Evolutionary conservation across 164 flowering plant species (phyloP).

Genomic region (Houttuynia cordata): DNA sequence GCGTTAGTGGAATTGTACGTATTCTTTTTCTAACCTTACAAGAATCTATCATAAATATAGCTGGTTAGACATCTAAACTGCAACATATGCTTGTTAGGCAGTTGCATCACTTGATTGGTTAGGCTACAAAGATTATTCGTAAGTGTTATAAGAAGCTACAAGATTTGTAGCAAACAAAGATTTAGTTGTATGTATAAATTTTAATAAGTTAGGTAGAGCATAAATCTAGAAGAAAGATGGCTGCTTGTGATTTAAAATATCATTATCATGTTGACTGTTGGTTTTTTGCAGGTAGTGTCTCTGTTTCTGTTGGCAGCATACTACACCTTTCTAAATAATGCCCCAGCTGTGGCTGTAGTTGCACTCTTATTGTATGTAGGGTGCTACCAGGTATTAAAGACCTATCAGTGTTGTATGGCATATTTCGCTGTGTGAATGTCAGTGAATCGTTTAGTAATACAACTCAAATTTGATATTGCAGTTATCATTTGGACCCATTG

Average conservation of each 20-base stretch:
- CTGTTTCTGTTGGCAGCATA: constrained; percentile 82
- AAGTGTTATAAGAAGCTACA: no score
- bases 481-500: constrained; percentile 96
- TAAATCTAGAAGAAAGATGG: not conserved
- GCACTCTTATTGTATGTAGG: constrained; percentile 83
- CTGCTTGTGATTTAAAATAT: not conserved
- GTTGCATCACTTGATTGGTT: not conserved
- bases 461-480: constrained; percentile 19
- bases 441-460: not conserved
- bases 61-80: no score
- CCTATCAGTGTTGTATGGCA: not conserved
- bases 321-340: constrained; percentile 54
- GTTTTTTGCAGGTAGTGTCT: constrained; percentile 47
- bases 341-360: constrained; percentile 65
- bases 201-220: not conserved
- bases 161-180: no score
- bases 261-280: not conserved
- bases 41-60: not conserved
- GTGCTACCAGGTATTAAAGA: constrained; percentile 72
- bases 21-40: no score
- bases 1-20: constrained; percentile 88
- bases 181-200: no score
- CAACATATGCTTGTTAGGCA: not conserved
- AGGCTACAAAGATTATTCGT: no score
- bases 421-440: not conserved